phyloP scores from a whole-genome alignment of 306 rosid species.

The Argentina anserina region DNA sequence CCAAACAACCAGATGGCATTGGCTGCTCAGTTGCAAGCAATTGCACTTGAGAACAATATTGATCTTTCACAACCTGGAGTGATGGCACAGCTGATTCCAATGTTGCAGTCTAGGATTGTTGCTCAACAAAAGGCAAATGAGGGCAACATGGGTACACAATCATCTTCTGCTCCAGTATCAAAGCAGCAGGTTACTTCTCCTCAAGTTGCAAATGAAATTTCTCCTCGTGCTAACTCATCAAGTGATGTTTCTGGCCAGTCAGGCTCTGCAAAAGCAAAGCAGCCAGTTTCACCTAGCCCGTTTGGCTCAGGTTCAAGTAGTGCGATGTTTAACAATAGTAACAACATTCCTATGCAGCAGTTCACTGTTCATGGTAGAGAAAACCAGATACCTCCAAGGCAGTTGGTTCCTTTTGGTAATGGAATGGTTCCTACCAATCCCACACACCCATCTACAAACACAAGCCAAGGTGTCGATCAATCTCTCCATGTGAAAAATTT shows the following conservation, averaged over 20 bases:
- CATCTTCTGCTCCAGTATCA: conserved; percentile 56
- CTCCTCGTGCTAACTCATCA: conserved; percentile 71
- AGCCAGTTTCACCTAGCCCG: conserved; percentile 57
- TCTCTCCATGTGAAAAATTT: conserved; percentile 45
- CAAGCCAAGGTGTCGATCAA: conserved; percentile 50
- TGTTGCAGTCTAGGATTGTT: conserved; percentile 70
- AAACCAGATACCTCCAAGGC: conserved; percentile 58
- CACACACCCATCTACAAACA: conserved; percentile 51
- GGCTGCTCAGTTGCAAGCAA: conserved; percentile 72
- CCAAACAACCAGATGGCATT: conserved; percentile 60
- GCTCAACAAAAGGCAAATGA: conserved; percentile 64
- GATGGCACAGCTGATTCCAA: conserved; percentile 66
- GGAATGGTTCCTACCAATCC: conserved; percentile 68
- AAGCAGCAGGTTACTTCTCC: conserved; percentile 77
- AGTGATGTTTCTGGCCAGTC: conserved; percentile 68
- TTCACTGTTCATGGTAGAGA: conserved; percentile 76
- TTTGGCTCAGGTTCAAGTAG: conserved; percentile 47
- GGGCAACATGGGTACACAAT: conserved; percentile 52
- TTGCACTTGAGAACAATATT: conserved; percentile 76
- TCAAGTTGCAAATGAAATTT: conserved; percentile 57
- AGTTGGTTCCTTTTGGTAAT: conserved; percentile 47
- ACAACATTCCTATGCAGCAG: conserved; percentile 49
- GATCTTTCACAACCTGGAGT: conserved; percentile 78
- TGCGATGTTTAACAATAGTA: conserved; percentile 45
- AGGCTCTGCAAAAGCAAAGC: conserved; percentile 65